A percentile compares a stretch with the other conserved stretches of the same genome.
These are phyloP conservation scores for Perkinsus olseni DNA, from an alignment of 169 alveolate genomes.

Conservation along the genomic window DNA sequence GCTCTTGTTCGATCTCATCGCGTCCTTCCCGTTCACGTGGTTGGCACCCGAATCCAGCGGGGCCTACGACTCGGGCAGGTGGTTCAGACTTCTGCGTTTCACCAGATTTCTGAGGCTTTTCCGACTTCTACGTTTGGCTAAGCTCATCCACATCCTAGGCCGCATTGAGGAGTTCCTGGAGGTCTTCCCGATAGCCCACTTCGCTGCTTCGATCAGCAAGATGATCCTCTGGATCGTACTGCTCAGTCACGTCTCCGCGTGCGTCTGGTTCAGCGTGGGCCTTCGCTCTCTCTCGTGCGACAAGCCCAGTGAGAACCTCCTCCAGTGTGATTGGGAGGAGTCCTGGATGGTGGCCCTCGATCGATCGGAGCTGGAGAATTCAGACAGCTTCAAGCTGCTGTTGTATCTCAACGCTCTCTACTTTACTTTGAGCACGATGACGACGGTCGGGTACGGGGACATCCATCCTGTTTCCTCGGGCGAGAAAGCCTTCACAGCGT, in stretches of 20 bases:
- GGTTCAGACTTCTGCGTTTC: not conserved
- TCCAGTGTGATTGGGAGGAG: not conserved
- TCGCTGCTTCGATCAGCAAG: not conserved
- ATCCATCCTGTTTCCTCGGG: conserved; percentile 22
- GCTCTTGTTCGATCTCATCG: not conserved
- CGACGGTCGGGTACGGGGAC: conserved; percentile 54
- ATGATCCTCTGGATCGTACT: not conserved
- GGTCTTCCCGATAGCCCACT: not conserved
- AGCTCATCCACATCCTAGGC: not conserved
- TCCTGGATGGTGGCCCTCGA: not conserved
- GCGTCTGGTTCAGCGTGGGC: not conserved
- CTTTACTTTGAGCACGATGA: conserved; percentile 46
- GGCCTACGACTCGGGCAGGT: not conserved
- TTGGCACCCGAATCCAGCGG: not conserved
- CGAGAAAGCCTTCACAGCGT: conserved; percentile 24
- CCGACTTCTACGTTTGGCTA: not conserved
- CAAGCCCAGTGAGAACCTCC: not conserved
- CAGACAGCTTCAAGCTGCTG: not conserved
- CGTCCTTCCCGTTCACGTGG: not conserved
- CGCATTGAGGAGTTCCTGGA: not conserved
- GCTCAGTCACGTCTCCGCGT: not conserved
- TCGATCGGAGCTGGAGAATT: not conserved
- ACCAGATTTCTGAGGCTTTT: not conserved
- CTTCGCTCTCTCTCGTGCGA: not conserved
- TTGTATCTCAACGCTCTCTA: conserved; percentile 24